Evolutionary conservation across 495 filamentous ascomycete genomes (phyloP).

Genomic region (Polyplosphaeria fusca): DNA sequence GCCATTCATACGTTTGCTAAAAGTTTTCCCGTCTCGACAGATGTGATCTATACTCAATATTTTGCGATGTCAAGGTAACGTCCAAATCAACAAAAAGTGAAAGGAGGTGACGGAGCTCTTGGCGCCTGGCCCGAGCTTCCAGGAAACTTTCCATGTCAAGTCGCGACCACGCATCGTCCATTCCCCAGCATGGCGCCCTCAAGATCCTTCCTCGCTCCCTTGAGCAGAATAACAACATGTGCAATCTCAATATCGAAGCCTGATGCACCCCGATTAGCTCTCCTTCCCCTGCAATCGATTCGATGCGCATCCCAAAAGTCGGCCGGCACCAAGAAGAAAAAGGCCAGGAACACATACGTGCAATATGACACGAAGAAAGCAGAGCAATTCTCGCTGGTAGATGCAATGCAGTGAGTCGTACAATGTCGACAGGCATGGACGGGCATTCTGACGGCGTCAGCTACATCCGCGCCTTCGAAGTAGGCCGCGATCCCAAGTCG

Average conservation of each 20-base stretch:
- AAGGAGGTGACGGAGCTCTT: no score
- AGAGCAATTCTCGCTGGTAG: constrained; percentile 74
- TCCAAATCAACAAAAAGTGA: no score
- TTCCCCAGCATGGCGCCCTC: constrained; percentile 22
- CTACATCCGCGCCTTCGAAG: constrained; percentile 88
- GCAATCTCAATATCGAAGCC: constrained; percentile 4
- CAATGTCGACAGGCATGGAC: no score
- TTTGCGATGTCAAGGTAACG: no score
- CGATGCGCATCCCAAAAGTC: constrained; percentile 30
- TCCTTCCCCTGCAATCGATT: constrained; percentile 30
- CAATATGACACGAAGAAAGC: constrained; percentile 59
- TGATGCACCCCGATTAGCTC: constrained; percentile 5
- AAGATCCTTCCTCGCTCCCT: constrained; percentile 15
- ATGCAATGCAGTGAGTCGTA: constrained; percentile 90
- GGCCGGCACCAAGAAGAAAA: constrained; percentile 56
- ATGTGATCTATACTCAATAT: no score
- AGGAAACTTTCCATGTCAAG: no score
- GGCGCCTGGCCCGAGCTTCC: no score
- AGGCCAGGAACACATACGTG: constrained; percentile 59
- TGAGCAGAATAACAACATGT: constrained; percentile 6
- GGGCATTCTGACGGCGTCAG: constrained; percentile 50
- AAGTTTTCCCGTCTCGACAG: no score
- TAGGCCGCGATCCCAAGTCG: constrained; percentile 66
- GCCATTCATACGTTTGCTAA: no score
- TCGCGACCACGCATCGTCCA: no score